Evolutionary conservation across 331 rosid species (phyloP).

Genomic region (Cydonia oblonga): DNA sequence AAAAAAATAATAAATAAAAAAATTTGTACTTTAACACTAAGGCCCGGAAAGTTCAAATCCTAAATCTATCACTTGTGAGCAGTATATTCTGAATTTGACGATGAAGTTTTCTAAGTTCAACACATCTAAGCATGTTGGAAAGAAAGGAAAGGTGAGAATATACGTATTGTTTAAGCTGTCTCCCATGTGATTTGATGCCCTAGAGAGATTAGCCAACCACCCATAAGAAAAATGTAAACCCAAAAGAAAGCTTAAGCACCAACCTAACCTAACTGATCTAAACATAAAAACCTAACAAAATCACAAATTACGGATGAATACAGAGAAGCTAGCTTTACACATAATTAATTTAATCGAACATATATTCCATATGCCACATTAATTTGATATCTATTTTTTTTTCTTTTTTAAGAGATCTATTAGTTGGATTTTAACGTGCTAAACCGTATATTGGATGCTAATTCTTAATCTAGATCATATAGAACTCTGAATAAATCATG

Average conservation of each 20-base stretch:
- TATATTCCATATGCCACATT: constrained; percentile 5
- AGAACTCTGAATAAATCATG: no score
- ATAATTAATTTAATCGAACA: background rate
- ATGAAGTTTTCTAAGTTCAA: background rate
- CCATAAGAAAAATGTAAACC: constrained; percentile 10
- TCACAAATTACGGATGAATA: constrained; percentile 4
- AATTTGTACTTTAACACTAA: no score
- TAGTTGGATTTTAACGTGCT: background rate
- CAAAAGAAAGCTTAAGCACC: constrained; percentile 1
- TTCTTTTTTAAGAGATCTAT: background rate
- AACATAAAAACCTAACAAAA: constrained; percentile 9
- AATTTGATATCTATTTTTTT: background rate
- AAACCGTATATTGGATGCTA: background rate
- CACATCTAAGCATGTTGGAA: background rate
- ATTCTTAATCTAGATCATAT: background rate
- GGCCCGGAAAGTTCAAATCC: no score
- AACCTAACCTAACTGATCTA: background rate
- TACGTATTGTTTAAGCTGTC: background rate
- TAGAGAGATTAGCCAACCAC: constrained; percentile 20
- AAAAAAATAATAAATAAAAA: no score
- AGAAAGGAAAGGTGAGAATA: background rate
- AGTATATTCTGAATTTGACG: background rate
- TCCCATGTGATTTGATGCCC: constrained; percentile 48
- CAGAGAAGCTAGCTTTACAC: background rate
- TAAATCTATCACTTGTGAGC: background rate